phyloP scores from a whole-genome alignment of 192 early-diverging fungal genomes.

The Ramicandelaber brevisporus region DNA sequence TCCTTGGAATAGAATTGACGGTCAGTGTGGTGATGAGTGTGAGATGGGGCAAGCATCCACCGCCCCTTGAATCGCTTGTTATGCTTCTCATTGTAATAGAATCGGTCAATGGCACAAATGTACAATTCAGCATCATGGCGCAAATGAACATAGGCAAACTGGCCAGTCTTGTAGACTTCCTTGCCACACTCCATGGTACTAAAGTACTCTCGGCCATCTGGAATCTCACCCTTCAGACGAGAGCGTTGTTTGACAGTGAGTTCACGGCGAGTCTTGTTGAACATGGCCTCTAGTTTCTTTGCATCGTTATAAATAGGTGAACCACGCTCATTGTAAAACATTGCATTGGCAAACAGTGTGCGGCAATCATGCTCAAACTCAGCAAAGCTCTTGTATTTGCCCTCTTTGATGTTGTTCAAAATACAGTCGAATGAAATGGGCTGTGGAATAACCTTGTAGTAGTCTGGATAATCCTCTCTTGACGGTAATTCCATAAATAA shows the following conservation, averaged over 20 bases:
- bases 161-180: too few species aligned
- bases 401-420: conserved; percentile 18
- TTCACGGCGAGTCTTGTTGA: conserved; percentile 9
- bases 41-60: too few species aligned
- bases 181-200: too few species aligned
- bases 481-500: conserved; percentile 55
- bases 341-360: conserved; percentile 75
- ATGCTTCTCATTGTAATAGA: too few species aligned
- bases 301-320: conserved; percentile 70
- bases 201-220: too few species aligned
- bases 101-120: too few species aligned
- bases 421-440: conserved; percentile 65
- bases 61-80: too few species aligned
- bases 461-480: conserved; percentile 65
- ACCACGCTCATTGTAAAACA: conserved; percentile 63
- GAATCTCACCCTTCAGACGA: too few species aligned
- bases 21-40: too few species aligned
- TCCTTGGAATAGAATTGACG: too few species aligned
- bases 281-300: conserved; percentile 9
- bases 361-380: conserved; percentile 59
- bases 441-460: conserved; percentile 56
- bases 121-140: too few species aligned
- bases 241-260: conserved; percentile 8
- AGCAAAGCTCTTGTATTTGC: conserved; percentile 34
- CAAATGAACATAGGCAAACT: too few species aligned